Evolutionary conservation across 805 yeast genomes (phyloP).

Genomic region (Nakazawaea ishiwadae): DNA sequence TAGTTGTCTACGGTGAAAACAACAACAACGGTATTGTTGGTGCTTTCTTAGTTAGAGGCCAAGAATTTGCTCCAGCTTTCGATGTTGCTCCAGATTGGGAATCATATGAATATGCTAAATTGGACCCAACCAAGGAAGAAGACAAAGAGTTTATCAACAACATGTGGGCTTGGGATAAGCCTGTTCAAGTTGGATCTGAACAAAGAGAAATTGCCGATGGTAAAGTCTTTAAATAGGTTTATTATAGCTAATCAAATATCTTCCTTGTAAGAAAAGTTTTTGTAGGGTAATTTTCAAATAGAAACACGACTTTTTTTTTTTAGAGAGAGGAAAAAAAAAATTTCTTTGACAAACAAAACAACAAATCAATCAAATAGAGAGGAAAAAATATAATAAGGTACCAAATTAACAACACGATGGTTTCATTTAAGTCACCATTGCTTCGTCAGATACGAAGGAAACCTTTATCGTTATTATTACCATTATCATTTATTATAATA

Average conservation of each 20-base stretch:
- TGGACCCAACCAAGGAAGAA: constrained; percentile 65
- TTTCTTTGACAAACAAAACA: too few relatives aligned
- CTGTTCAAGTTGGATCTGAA: constrained; percentile 68
- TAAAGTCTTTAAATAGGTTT: constrained; percentile 76
- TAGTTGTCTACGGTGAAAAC: constrained; percentile 91
- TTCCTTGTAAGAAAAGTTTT: neutral
- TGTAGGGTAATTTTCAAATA: neutral
- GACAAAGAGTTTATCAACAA: constrained; percentile 69
- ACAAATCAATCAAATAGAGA: neutral
- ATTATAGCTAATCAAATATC: neutral
- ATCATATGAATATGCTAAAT: constrained; percentile 69
- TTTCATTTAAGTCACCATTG: constrained; percentile 25
- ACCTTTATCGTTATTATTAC: constrained; percentile 44
- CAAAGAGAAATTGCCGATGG: constrained; percentile 81
- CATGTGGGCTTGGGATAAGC: constrained; percentile 93
- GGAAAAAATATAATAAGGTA: neutral
- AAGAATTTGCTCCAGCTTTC: constrained; percentile 76
- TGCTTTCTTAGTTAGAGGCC: constrained; percentile 83
- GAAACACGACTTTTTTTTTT: neutral
- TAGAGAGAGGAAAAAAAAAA: too few relatives aligned
- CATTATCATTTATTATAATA: constrained; percentile 36
- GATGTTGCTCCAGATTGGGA: constrained; percentile 97
- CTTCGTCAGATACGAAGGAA: constrained; percentile 58
- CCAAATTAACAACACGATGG: constrained; percentile 12
- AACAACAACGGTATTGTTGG: constrained; percentile 89